phyloP scores from a whole-genome alignment of 208 protist species.

The Crithidia thermophila region DNA sequence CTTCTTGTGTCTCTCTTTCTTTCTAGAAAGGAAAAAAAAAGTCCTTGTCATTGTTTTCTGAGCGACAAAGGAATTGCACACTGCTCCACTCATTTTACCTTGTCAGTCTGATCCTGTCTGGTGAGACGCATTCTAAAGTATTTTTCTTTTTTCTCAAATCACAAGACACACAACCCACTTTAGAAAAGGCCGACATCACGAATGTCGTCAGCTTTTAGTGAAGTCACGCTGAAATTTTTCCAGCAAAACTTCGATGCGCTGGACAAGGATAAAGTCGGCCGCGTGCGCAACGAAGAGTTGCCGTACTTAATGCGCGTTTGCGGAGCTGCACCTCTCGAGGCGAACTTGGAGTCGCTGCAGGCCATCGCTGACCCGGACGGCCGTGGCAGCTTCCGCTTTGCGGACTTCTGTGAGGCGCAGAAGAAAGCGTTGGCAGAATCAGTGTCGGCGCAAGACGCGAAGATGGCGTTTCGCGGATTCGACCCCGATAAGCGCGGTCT shows the following conservation, averaged over 20 bases:
- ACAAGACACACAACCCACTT: background rate
- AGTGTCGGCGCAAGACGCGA: slow-evolving; percentile 71
- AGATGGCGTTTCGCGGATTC: slow-evolving; percentile 93
- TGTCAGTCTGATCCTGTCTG: too few species aligned
- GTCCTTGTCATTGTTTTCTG: too few species aligned
- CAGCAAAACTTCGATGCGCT: slow-evolving; percentile 73
- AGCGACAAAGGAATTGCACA: too few species aligned
- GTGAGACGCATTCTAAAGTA: too few species aligned
- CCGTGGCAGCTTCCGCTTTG: slow-evolving; percentile 75
- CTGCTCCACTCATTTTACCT: too few species aligned
- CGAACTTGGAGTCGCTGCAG: slow-evolving; percentile 56
- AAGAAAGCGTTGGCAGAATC: slow-evolving; percentile 62
- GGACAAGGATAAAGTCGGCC: slow-evolving; percentile 82
- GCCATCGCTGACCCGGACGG: slow-evolving; percentile 61
- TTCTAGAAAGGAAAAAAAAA: too few species aligned
- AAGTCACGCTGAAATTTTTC: slow-evolving; percentile 58
- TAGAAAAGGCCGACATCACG: background rate
- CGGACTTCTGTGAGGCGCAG: slow-evolving; percentile 76
- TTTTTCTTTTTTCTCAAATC: background rate
- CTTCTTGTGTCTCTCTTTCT: too few species aligned
- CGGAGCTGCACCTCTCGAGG: slow-evolving; percentile 70
- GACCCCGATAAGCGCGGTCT: slow-evolving; percentile 93
- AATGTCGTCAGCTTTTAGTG: slow-evolving; percentile 45
- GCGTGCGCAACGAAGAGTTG: slow-evolving; percentile 57
- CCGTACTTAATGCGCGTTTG: slow-evolving; percentile 71